Base-by-base conservation (phyloP, 2,329 filamentous ascomycete genomes). In the Fusarium nelsonii region DNA sequence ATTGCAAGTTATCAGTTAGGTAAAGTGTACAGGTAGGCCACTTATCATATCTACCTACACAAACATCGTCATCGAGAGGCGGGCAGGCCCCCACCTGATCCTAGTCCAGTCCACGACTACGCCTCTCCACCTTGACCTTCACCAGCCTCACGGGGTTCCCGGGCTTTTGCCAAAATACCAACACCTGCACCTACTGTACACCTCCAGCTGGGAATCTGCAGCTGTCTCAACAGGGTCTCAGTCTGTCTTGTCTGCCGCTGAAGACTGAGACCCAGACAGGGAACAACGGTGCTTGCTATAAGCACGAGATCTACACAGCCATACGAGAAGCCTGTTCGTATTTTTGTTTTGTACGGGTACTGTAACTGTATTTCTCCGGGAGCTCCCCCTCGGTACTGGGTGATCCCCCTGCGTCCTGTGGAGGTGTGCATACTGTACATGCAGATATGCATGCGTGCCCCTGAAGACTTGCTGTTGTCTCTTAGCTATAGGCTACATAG, bases 131-230 rank as follows among this genome's bases (percentile, higher is more conserved):
- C 63, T 41, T 60, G 23, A 40, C 48, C 44, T 58, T 58, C 51
- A 62, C 58, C 70, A 63, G 60, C 68, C 68, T 60, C 58, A 73
- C 71, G 71, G 71, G 36, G 69, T 70, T 51, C 20, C 71, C 69
- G 69, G 58, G 52, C 65, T 58, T 57, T 71, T 46, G 32, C 34
- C 32, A 49, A 37, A 57, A 55, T 30, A 45, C 33, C 43, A 34
- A 41, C 53, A 58, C 23, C 23, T 23, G 4, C 23, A 23, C 23
- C 23, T 23, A 23, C 23, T 23, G 23, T 23, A 23, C 23, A 23
- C 18, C 50, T 30, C 30, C 30, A 30, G 30, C 30, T 53, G 54
- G 62, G 45, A 66, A 40, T 46, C n/a, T 68, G 54, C 50, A 63
- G 46, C 49, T 67, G 50, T 58, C 51, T 52, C 64, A 26, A 32